Evolutionary conservation across 2,329 filamentous ascomycete genomes (phyloP).

Genomic region (Coniosporium tulheliwenetii): DNA sequence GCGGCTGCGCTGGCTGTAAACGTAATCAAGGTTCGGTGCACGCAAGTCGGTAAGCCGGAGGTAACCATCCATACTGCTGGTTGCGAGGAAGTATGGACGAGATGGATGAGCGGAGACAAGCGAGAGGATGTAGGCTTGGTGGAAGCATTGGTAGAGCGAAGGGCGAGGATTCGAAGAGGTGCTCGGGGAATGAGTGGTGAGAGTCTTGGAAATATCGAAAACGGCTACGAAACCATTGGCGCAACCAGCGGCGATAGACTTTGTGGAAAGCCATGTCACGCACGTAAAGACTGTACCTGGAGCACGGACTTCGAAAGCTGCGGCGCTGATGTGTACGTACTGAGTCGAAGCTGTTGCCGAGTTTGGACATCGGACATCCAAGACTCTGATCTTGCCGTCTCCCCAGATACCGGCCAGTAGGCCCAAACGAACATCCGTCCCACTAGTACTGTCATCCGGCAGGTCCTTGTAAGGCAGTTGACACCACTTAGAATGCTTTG

Average conservation of each 20-base stretch:
- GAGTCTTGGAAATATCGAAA: slow-evolving; percentile 27
- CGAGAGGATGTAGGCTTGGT: slow-evolving; percentile 31
- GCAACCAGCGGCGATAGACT: slow-evolving; percentile 37
- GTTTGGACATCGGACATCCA: slow-evolving; percentile 29
- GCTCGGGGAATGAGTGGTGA: slow-evolving; percentile 18
- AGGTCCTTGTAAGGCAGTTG: slow-evolving; percentile 23
- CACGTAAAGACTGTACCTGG: slow-evolving; percentile 39
- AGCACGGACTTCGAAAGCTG: slow-evolving; percentile 34
- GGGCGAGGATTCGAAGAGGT: slow-evolving; percentile 16
- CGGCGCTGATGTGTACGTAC: slow-evolving; percentile 26
- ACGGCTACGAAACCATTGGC: slow-evolving; percentile 41
- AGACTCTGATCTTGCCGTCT: slow-evolving; percentile 40
- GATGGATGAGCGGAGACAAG: slow-evolving; percentile 37
- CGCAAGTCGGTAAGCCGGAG: slow-evolving; percentile 38
- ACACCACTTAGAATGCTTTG: slow-evolving; percentile 41
- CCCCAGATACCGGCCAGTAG: slow-evolving; percentile 40
- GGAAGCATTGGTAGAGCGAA: slow-evolving; percentile 25
- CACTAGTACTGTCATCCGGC: slow-evolving; percentile 13
- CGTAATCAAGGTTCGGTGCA: slow-evolving; percentile 26
- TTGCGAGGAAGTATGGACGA: slow-evolving; percentile 34
- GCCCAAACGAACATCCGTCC: slow-evolving; percentile 23
- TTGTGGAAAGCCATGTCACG: slow-evolving; percentile 40
- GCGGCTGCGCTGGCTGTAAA: slow-evolving; percentile 31
- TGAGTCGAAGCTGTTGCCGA: slow-evolving; percentile 5
- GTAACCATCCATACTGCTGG: slow-evolving; percentile 39